These are phyloP conservation scores for Scleroderma bovista DNA, from an alignment of 768 basidiomycete species.

Conservation along the genomic window DNA sequence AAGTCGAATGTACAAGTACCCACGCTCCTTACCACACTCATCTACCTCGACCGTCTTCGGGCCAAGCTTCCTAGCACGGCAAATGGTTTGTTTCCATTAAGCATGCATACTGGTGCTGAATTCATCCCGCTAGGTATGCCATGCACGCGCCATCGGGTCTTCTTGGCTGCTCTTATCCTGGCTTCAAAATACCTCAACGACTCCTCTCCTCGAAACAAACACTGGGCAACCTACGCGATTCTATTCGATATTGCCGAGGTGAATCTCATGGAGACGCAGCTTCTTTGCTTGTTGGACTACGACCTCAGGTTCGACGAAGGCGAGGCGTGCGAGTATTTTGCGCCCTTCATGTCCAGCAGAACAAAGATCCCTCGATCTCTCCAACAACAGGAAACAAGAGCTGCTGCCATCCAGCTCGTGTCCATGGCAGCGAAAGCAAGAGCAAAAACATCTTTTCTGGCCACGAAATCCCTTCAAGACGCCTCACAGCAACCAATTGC, in stretches of 20 bases:
- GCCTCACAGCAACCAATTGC: conserved; percentile 16
- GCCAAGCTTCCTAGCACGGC: conserved; percentile 75
- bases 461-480: conserved; percentile 39
- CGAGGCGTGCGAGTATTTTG: conserved; percentile 69
- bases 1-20: conserved; percentile 86
- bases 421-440: conserved; percentile 49
- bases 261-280: conserved; percentile 96
- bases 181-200: conserved; percentile 97
- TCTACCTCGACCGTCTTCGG: conserved; percentile 87
- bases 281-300: conserved; percentile 88
- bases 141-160: conserved; percentile 92
- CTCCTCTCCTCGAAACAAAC: conserved; percentile 90
- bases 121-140: conserved; percentile 49
- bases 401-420: conserved; percentile 50
- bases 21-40: conserved; percentile 83
- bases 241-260: conserved; percentile 77
- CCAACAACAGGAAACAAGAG: conserved; percentile 39
- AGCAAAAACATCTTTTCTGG: conserved; percentile 38
- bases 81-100: conserved; percentile 54
- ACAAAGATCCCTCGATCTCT: conserved; percentile 18
- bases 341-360: conserved; percentile 50
- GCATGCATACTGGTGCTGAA: conserved; percentile 7
- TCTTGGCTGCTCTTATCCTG: conserved; percentile 92
- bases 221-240: conserved; percentile 80
- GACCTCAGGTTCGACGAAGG: conserved; percentile 86